Conservation (phyloP, 23 red algal species). For the Gracilaria caudata region DNA sequence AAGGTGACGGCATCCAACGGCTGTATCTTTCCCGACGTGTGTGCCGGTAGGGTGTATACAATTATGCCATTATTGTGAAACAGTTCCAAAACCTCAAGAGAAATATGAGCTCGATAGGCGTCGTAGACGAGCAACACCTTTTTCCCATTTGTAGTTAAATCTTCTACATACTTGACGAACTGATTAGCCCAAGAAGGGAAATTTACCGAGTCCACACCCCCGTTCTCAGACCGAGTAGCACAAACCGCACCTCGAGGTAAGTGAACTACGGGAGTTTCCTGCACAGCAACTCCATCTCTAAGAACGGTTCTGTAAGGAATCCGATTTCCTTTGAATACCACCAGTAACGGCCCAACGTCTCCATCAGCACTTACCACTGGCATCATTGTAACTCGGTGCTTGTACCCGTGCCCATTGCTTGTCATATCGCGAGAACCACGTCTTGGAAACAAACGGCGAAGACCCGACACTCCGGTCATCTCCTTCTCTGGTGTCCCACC, state of each 20-base stretch:
- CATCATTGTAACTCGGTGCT: slow-evolving; percentile 26
- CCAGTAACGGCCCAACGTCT: not conserved
- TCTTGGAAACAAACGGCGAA: no score
- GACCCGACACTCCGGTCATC: no score
- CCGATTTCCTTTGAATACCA: slow-evolving; percentile 25
- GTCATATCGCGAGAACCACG: not conserved
- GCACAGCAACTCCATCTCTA: not conserved
- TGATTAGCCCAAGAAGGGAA: not conserved
- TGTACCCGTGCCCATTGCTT: not conserved
- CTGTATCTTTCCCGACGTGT: not conserved
- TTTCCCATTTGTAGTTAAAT: not conserved
- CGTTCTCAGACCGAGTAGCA: not conserved
- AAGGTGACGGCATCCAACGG: not conserved
- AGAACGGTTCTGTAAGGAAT: slow-evolving; percentile 3
- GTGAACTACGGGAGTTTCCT: not conserved
- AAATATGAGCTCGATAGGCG: slow-evolving; percentile 25
- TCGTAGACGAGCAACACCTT: slow-evolving; percentile 34
- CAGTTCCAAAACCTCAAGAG: not conserved
- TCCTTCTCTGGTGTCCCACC: no score
- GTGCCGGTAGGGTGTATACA: not conserved
- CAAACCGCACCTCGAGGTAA: not conserved
- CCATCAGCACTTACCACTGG: slow-evolving; percentile 15
- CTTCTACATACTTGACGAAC: not conserved
- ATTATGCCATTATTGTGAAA: not conserved
- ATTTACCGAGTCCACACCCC: slow-evolving; percentile 9